phyloP scores from a whole-genome alignment of 1,139 yeast species.

The Zygosaccharomyces sapae region DNA sequence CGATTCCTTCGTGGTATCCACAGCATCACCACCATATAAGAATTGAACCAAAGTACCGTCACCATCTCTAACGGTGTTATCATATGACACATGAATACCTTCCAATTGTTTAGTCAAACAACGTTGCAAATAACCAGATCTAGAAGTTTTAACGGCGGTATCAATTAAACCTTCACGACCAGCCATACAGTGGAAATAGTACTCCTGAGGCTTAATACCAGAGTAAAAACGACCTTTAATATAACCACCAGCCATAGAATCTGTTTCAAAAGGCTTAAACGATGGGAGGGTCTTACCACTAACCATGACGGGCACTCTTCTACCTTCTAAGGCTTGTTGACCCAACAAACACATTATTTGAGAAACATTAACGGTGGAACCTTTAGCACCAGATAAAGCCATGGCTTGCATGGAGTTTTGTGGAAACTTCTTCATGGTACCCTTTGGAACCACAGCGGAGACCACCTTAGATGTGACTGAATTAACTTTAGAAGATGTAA shows the following conservation, averaged over 20 bases:
- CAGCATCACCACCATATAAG: slow-evolving; percentile 95
- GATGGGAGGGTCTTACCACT: slow-evolving; percentile 97
- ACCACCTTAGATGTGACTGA: slow-evolving; percentile 91
- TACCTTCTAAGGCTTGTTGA: slow-evolving; percentile 98
- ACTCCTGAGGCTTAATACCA: slow-evolving; percentile 98
- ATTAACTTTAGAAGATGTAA: slow-evolving; percentile 90
- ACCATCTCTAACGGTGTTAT: slow-evolving; percentile 91
- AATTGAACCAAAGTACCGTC: slow-evolving; percentile 94
- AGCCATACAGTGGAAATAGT: slow-evolving; percentile 99
- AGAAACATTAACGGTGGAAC: slow-evolving; percentile 96
- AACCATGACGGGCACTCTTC: slow-evolving; percentile 99
- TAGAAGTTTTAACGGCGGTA: slow-evolving; percentile 97
- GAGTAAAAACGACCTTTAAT: slow-evolving; percentile 96
- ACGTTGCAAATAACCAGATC: slow-evolving; percentile 98
- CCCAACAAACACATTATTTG: slow-evolving; percentile 99
- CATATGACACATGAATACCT: slow-evolving; percentile 93
- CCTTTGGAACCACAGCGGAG: slow-evolving; percentile 89
- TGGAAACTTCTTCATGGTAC: slow-evolving; percentile 94
- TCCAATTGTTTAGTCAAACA: slow-evolving; percentile 97
- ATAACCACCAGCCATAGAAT: slow-evolving; percentile 98
- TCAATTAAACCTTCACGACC: slow-evolving; percentile 99
- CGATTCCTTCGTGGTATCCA: slow-evolving; percentile 91
- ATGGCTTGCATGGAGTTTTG: slow-evolving; percentile 96
- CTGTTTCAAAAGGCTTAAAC: slow-evolving; percentile 93
- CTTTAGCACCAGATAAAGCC: slow-evolving; percentile 99